phyloP scores from a whole-genome alignment of 1,139 yeast genomes.

The Meyerozyma smithsonii region DNA sequence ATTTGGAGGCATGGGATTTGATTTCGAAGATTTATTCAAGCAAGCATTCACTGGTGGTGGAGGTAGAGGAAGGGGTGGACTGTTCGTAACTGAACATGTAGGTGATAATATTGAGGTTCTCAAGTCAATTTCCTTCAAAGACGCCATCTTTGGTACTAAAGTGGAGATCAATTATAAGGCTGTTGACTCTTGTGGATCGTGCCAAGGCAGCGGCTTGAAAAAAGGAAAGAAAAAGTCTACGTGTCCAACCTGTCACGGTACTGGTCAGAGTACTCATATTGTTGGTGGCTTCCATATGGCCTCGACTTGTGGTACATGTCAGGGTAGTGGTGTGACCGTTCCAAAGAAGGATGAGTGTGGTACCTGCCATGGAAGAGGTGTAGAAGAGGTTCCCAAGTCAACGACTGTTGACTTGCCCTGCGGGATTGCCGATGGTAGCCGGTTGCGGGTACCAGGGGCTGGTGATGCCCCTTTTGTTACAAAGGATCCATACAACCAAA shows the following conservation, averaged over 20 bases:
- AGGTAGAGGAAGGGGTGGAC: slow-evolving; percentile 28
- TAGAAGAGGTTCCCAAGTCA: slow-evolving; percentile 58
- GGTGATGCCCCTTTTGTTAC: slow-evolving; percentile 85
- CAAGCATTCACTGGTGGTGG: slow-evolving; percentile 59
- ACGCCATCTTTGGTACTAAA: slow-evolving; percentile 79
- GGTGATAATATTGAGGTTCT: slow-evolving; percentile 88
- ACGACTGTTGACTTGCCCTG: slow-evolving; percentile 82
- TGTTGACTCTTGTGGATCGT: slow-evolving; percentile 70
- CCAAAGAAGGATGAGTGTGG: slow-evolving; percentile 67
- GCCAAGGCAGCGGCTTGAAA: slow-evolving; percentile 84
- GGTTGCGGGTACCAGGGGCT: slow-evolving; percentile 78
- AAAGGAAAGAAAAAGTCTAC: slow-evolving; percentile 70
- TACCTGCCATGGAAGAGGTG: slow-evolving; percentile 89
- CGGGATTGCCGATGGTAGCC: slow-evolving; percentile 83
- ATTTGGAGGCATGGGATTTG: slow-evolving; percentile 50
- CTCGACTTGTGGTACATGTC: slow-evolving; percentile 83
- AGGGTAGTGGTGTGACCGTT: slow-evolving; percentile 81
- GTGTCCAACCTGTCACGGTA: slow-evolving; percentile 86
- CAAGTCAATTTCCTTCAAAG: slow-evolving; percentile 73
- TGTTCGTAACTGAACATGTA: slow-evolving; percentile 66
- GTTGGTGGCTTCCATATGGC: slow-evolving; percentile 98
- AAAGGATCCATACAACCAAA: slow-evolving; percentile 57
- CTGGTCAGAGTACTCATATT: slow-evolving; percentile 83
- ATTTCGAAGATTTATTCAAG: slow-evolving; percentile 86
- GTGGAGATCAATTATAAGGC: slow-evolving; percentile 68